Evolutionary conservation across 2,329 filamentous ascomycete species (phyloP).

Genomic region (Myriosclerotinia scirpicola): DNA sequence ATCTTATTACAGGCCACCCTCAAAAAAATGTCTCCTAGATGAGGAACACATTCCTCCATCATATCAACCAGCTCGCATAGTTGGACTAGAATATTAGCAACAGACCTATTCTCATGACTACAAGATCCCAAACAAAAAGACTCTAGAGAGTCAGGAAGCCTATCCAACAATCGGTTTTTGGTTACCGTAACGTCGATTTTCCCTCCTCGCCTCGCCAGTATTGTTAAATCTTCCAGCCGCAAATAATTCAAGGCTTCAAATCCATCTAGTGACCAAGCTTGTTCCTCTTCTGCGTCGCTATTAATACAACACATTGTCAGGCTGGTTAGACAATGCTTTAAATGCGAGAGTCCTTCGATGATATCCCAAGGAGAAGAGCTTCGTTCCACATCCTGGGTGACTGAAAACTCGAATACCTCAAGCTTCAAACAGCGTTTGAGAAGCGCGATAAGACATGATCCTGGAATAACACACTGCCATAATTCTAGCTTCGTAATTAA

Average conservation of each 20-base stretch:
- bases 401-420: background rate
- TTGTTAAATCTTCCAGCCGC: background rate
- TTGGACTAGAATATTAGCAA: background rate
- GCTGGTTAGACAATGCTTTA: background rate
- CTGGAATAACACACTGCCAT: background rate
- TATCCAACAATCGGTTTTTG: background rate
- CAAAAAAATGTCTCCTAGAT: background rate
- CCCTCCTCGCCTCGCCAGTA: background rate
- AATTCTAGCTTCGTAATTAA: background rate
- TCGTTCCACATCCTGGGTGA: fast-evolving
- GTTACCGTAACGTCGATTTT: background rate
- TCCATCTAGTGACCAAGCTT: background rate
- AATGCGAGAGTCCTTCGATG: background rate
- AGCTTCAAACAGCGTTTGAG: background rate
- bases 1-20: no score
- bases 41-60: background rate
- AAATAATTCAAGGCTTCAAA: background rate
- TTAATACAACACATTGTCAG: background rate
- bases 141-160: background rate
- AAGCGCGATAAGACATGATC: background rate
- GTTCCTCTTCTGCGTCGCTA: background rate
- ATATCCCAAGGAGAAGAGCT: background rate
- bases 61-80: background rate
- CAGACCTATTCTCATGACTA: background rate
- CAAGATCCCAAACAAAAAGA: background rate